Conservation (phyloP, 495 filamentous ascomycete species). For the Neurospora sp. region DNA sequence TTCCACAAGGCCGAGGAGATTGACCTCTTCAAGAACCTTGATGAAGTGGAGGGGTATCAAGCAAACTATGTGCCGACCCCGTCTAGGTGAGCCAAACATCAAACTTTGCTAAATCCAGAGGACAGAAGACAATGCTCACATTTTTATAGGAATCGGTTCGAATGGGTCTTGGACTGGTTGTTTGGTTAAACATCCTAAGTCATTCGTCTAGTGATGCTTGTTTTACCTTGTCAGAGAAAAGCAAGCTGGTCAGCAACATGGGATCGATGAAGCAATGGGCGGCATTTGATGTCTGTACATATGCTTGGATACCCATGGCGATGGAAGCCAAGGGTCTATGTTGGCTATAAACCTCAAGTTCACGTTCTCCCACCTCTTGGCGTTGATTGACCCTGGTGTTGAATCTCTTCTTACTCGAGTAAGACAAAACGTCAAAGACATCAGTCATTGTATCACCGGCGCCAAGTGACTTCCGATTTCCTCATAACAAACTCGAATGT, state of each 20-base stretch:
- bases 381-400: neutral
- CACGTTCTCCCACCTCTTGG: neutral
- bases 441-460: neutral
- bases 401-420: neutral
- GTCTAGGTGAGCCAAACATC: slow-evolving; percentile 41
- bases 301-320: neutral
- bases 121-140: slow-evolving; percentile 1
- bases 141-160: slow-evolving; percentile 15
- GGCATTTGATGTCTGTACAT: neutral
- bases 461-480: neutral
- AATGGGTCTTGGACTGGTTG: slow-evolving; percentile 14
- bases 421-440: neutral
- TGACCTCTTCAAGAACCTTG: slow-evolving; percentile 52
- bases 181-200: slow-evolving; percentile 15
- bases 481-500: neutral
- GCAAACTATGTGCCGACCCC: slow-evolving; percentile 47
- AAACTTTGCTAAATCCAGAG: neutral
- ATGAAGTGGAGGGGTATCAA: slow-evolving; percentile 66
- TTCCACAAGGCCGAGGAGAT: slow-evolving; percentile 48
- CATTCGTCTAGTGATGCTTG: neutral
- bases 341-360: neutral
- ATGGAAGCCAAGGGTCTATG: neutral
- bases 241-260: too few relatives aligned
- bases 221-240: neutral
- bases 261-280: neutral